A percentile compares a stretch with the other conserved stretches of the same genome.
phyloP scores from a whole-genome alignment of 2,329 filamentous ascomycete species.

The Talaromyces sp. region DNA sequence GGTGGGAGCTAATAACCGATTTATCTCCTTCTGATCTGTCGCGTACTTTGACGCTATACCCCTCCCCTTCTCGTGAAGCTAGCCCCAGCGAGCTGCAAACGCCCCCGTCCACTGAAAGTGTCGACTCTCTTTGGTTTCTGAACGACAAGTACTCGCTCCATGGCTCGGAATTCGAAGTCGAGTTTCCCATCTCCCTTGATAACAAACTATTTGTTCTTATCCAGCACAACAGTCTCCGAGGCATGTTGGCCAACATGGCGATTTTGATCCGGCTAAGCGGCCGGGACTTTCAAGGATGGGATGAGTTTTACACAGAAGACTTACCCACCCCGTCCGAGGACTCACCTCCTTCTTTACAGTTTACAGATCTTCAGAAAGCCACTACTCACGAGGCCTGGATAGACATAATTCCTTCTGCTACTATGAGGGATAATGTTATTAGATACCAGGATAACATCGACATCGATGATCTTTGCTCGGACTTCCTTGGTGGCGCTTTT shows the following conservation, averaged over 20 bases:
- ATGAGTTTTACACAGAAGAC: conserved; percentile 14
- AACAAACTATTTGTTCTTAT: conserved; percentile 8
- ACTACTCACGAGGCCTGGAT: conserved; percentile 15
- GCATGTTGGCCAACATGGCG: conserved; percentile 11
- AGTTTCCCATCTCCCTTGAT: conserved; percentile 10
- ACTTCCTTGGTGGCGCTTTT: conserved; percentile 18
- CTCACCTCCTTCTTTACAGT: conserved; percentile 2
- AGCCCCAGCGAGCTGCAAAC: neutral
- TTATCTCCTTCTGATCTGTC: neutral
- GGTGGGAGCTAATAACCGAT: conserved; percentile 7
- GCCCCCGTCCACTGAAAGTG: neutral
- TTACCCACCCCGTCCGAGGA: neutral
- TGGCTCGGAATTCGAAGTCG: conserved; percentile 6
- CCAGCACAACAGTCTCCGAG: conserved; percentile 13
- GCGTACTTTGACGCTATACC: neutral
- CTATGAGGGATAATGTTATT: conserved; percentile 14
- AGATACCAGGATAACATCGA: conserved; percentile 18
- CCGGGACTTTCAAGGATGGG: conserved; percentile 13
- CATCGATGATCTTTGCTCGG: conserved; percentile 19
- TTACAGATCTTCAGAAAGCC: conserved; percentile 8
- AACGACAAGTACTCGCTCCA: neutral
- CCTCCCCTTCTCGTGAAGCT: neutral
- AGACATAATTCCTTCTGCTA: conserved; percentile 8
- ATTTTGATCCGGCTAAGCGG: conserved; percentile 9
- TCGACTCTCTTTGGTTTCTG: conserved; percentile 3